These are phyloP conservation scores for Sparassis latifolia DNA, from an alignment of 1,284 basidiomycete species.

Conservation along the genomic window DNA sequence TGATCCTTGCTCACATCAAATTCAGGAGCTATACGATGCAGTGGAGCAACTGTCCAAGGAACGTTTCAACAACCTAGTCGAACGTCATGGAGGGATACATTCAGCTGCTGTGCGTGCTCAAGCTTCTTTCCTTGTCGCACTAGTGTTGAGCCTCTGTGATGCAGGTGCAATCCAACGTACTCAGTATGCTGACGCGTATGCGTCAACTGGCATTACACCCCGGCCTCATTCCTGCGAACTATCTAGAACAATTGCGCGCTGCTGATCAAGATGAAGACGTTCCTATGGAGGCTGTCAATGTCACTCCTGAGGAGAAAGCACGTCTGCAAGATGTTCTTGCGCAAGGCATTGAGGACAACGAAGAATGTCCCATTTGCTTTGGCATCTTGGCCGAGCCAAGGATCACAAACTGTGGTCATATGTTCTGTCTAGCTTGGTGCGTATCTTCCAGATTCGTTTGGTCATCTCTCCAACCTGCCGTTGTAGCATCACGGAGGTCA, in stretches of 20 bases:
- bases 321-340: conserved; percentile 60
- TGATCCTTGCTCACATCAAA: neutral
- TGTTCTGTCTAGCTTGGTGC: conserved; percentile 71
- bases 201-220: conserved; percentile 83
- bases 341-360: conserved; percentile 71
- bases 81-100: conserved; percentile 29
- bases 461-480: neutral
- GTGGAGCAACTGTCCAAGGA: conserved; percentile 60
- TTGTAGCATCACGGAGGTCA: conserved; percentile 58
- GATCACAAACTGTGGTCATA: conserved; percentile 76
- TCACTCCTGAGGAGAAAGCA: conserved; percentile 44
- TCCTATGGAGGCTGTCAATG: conserved; percentile 22
- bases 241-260: conserved; percentile 60
- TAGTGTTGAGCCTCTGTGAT: conserved; percentile 1
- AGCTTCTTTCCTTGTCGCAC: neutral
- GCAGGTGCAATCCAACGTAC: conserved; percentile 63
- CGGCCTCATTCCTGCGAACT: conserved; percentile 68
- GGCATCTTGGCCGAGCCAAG: conserved; percentile 57
- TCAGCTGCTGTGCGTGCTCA: conserved; percentile 26
- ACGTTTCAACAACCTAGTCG: conserved; percentile 55
- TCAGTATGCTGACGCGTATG: conserved; percentile 82
- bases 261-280: conserved; percentile 28
- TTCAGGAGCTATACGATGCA: conserved; percentile 67
- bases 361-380: conserved; percentile 83
- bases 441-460: conserved; percentile 10